phyloP scores from a whole-genome alignment of 1,284 basidiomycete species.

The Irpex lacteus region DNA sequence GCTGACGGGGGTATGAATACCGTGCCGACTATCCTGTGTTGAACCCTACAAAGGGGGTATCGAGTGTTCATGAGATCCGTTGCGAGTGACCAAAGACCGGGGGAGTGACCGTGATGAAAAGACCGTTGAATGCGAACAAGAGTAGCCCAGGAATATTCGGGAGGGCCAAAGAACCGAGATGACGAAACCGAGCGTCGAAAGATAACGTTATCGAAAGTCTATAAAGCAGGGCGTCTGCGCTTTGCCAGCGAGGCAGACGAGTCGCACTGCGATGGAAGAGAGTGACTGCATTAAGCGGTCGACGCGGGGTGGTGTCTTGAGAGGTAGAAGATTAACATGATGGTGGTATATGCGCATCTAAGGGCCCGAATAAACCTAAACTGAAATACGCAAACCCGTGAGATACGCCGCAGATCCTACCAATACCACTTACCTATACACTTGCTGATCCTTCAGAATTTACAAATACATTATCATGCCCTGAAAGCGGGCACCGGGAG shows the following conservation, averaged over 20 bases:
- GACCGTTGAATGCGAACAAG: slow-evolving; percentile 21
- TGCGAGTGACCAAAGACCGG: slow-evolving; percentile 37
- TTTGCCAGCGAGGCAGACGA: slow-evolving; percentile 31
- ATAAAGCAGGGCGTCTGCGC: slow-evolving; percentile 32
- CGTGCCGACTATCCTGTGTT: slow-evolving; percentile 32
- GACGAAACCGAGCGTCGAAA: slow-evolving; percentile 37
- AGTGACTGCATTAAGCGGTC: slow-evolving; percentile 29
- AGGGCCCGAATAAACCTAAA: slow-evolving; percentile 31
- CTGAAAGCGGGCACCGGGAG: slow-evolving; percentile 64
- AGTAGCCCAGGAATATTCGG: slow-evolving; percentile 22
- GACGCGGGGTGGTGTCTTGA: slow-evolving; percentile 24
- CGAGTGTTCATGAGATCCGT: slow-evolving; percentile 36
- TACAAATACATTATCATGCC: slow-evolving; percentile 34
- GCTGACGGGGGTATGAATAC: slow-evolving; percentile 48
- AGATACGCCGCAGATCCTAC: no score
- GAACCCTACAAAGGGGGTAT: slow-evolving; percentile 28
- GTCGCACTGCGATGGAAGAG: slow-evolving; percentile 21
- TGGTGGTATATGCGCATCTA: slow-evolving; percentile 27
- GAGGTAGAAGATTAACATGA: slow-evolving; percentile 21
- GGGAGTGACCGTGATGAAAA: slow-evolving; percentile 22
- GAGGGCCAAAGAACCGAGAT: slow-evolving; percentile 25
- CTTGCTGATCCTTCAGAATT: slow-evolving; percentile 30
- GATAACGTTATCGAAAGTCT: slow-evolving; percentile 35
- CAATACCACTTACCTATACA: slow-evolving; percentile 37
- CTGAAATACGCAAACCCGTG: slow-evolving; percentile 19